phyloP scores from a whole-genome alignment of 495 filamentous ascomycete species.

The Usnea hakonensis region DNA sequence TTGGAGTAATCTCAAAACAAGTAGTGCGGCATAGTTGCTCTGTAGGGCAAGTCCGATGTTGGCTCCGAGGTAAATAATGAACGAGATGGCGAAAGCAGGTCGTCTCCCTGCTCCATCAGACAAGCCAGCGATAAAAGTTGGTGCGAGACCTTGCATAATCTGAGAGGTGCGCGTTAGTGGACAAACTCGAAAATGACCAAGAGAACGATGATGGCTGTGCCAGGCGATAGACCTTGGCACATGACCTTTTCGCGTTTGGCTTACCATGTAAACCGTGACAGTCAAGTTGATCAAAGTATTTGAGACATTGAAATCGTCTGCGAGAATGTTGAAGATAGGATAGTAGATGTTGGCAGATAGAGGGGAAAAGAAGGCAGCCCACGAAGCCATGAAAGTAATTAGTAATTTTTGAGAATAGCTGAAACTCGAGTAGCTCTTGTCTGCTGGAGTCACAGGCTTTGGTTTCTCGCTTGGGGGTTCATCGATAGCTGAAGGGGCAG shows the following conservation, averaged over 20 bases:
- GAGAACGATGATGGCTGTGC: conserved; percentile 32
- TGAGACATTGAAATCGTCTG: conserved; percentile 33
- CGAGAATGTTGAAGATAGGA: conserved; percentile 38
- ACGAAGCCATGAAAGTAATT: not conserved
- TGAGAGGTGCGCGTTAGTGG: too few relatives aligned
- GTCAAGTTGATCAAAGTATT: conserved; percentile 41
- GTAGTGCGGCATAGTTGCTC: conserved; percentile 37
- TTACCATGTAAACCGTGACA: conserved; percentile 42
- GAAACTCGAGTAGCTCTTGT: not conserved
- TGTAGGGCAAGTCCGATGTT: conserved; percentile 44
- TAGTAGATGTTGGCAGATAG: conserved; percentile 43
- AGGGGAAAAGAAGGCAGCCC: conserved; percentile 27
- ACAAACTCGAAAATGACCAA: conserved; percentile 33
- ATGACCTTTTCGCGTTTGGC: too few relatives aligned
- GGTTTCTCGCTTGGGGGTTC: not conserved
- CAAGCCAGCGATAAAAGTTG: conserved; percentile 40
- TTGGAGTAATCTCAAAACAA: conserved; percentile 45
- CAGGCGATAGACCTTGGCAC: conserved; percentile 40
- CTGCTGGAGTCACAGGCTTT: not conserved
- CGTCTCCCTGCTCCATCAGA: conserved; percentile 43
- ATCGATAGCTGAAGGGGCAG: too few relatives aligned
- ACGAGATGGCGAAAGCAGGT: conserved; percentile 36
- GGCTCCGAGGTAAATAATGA: conserved; percentile 38
- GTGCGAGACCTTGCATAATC: conserved; percentile 44
- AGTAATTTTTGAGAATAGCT: not conserved